A percentile compares a stretch with the other conserved stretches of the same genome.
Evolutionary conservation across 176 grass and related monocot species (phyloP).

Genomic region (Phoenix dactylifera): DNA sequence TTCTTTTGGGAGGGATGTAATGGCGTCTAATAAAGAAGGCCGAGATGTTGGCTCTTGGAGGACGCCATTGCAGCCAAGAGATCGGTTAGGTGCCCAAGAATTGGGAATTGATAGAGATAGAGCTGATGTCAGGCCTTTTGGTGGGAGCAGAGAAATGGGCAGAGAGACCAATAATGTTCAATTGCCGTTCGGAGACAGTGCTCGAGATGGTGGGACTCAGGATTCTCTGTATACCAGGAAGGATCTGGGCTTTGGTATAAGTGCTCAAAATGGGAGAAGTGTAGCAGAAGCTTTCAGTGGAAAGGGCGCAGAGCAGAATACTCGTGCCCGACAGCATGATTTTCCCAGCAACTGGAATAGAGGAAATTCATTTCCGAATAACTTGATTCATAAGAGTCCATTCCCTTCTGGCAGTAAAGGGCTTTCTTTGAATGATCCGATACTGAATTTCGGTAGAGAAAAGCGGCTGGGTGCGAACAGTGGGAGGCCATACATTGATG

Average conservation of each 20-base stretch:
- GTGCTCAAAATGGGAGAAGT: constrained; percentile 24
- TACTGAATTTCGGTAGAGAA: constrained; percentile 49
- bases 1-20: constrained; percentile 36
- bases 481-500: constrained; percentile 47
- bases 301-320: constrained; percentile 16
- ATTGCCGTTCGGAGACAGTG: constrained; percentile 24
- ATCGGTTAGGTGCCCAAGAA: constrained; percentile 5
- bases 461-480: constrained; percentile 27
- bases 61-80: constrained; percentile 32
- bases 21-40: constrained; percentile 28
- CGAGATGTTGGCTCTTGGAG: constrained; percentile 43
- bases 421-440: constrained; percentile 26
- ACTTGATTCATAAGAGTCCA: constrained; percentile 40
- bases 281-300: constrained; percentile 40
- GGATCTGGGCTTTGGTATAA: constrained; percentile 16
- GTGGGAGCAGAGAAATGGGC: constrained; percentile 44
- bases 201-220: constrained; percentile 32
- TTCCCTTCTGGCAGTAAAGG: constrained; percentile 44
- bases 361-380: constrained; percentile 54
- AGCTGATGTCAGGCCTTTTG: constrained; percentile 39
- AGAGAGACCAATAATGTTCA: constrained; percentile 15
- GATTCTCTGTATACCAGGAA: constrained; percentile 39
- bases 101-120: constrained; percentile 23
- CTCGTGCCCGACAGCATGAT: constrained; percentile 14
- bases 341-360: constrained; percentile 59